Evolutionary conservation across 371 early-diverging fungal genomes (phyloP).

Genomic region (Furculomyces boomerangus): DNA sequence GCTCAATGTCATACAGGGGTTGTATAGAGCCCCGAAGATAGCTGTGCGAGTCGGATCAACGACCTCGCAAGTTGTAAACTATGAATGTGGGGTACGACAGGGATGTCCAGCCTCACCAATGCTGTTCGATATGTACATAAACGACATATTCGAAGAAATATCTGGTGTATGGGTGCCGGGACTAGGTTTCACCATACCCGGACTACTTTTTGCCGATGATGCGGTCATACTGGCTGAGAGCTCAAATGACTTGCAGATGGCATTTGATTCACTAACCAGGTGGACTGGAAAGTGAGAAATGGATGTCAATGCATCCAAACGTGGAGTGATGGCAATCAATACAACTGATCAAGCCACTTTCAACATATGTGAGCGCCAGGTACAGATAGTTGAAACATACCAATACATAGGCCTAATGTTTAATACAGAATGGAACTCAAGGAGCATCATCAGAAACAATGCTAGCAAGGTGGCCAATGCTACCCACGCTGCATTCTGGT

Average conservation of each 20-base stretch:
- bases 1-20: background rate
- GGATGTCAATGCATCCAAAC: background rate
- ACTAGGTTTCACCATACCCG: background rate
- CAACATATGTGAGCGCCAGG: background rate
- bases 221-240: background rate
- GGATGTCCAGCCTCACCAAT: background rate
- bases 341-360: too few relatives aligned
- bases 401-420: background rate
- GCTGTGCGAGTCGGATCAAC: background rate
- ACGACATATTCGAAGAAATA: background rate
- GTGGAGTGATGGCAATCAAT: background rate
- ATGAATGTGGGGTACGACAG: background rate
- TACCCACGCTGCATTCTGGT: background rate
- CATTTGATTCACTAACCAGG: background rate
- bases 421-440: background rate
- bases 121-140: background rate
- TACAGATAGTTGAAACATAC: background rate
- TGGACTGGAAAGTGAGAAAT: background rate
- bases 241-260: background rate
- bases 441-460: background rate
- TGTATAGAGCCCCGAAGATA: background rate
- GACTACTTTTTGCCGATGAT: conserved; percentile 1
- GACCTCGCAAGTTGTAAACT: background rate
- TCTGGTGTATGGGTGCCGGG: background rate
- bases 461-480: background rate